Evolutionary conservation across 352 stramenopile species (phyloP).

Genomic region (Phytophthora boehmeriae): DNA sequence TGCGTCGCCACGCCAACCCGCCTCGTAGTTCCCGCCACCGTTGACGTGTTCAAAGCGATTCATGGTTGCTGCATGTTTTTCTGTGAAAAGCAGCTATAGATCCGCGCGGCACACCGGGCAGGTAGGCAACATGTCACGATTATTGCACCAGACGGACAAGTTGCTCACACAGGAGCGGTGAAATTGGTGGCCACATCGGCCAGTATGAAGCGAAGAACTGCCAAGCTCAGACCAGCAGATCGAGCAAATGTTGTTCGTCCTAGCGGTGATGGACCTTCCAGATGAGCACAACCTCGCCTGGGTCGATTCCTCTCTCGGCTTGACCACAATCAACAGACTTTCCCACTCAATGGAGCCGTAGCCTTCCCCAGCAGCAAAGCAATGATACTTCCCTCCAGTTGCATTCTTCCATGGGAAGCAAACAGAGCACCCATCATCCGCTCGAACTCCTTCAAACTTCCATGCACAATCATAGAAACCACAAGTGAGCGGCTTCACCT

Average conservation of each 20-base stretch:
- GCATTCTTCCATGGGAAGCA: slow-evolving; percentile 31
- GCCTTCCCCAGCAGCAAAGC: slow-evolving; percentile 13
- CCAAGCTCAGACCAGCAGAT: slow-evolving; percentile 12
- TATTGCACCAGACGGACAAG: slow-evolving; percentile 10
- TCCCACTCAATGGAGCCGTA: slow-evolving; percentile 14
- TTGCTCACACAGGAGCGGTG: slow-evolving; percentile 8
- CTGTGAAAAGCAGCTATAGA: neutral
- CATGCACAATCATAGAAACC: slow-evolving; percentile 44
- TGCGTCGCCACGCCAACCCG: no score
- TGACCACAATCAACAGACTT: slow-evolving; percentile 19
- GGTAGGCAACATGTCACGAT: neutral
- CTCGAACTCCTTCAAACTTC: slow-evolving; percentile 33
- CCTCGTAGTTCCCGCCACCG: no score
- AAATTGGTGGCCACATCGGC: slow-evolving; percentile 9
- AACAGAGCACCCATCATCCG: slow-evolving; percentile 5
- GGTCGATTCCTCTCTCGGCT: neutral
- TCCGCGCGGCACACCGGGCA: slow-evolving; percentile 11
- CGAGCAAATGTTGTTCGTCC: neutral
- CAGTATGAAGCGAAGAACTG: neutral
- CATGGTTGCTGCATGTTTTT: no score
- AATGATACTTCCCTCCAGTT: slow-evolving; percentile 21
- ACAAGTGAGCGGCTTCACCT: slow-evolving; percentile 30
- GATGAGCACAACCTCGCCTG: neutral
- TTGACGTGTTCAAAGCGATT: no score
- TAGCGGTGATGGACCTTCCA: neutral